Evolutionary conservation across 176 grass and related monocot species (phyloP), one percentile per base, ranked within the genome.

Genomic region (Metroxylon sagu): DNA sequence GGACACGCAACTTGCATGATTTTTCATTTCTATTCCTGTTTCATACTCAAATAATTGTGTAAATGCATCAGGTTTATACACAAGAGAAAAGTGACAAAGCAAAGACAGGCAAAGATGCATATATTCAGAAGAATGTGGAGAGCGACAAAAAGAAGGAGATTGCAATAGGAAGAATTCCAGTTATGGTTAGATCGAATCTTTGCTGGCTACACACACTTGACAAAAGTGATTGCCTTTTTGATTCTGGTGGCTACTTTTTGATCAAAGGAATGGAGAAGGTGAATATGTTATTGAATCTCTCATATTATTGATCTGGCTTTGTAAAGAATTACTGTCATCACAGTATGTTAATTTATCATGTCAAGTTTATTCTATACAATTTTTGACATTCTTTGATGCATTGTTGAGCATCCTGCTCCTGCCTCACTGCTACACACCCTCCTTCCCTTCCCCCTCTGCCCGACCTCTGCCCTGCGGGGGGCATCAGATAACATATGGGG

Each of bases 221-320:
- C 26, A 76, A 83, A 88, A 80, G 60, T 71, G 93, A 98, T 25
- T 98, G 87, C 78, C 56, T 68, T 72, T 98, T 92, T 52, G 93
- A 98, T 67, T 85, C 76, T 62, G 93, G 93, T 56, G 93, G 93
- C 58, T 98, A 92, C 76, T 98, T 98, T 72, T 79, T 98, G 81
- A 90, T 98, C 66, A 98, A 81, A 76, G 93, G 93, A 79, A 92
- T 85, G 84, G 93, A 98, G 69, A 98, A 98, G 87, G 93, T 98
- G 88, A 55, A 43, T 43, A 43, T 43, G 35, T 43, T 43, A 12
- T 43, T 35, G 31, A 35, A 35, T 35, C 31, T 35, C 31, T 35
- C 31, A 10, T 35, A 8, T 5, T 35, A 35, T 35, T 43, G 35
- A 43, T 43, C 10, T 43, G 12, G 8, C 35, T 43, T 1, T 10